Base-by-base conservation (phyloP, 2,329 filamentous ascomycete species). In the Beauveria bassiana region DNA sequence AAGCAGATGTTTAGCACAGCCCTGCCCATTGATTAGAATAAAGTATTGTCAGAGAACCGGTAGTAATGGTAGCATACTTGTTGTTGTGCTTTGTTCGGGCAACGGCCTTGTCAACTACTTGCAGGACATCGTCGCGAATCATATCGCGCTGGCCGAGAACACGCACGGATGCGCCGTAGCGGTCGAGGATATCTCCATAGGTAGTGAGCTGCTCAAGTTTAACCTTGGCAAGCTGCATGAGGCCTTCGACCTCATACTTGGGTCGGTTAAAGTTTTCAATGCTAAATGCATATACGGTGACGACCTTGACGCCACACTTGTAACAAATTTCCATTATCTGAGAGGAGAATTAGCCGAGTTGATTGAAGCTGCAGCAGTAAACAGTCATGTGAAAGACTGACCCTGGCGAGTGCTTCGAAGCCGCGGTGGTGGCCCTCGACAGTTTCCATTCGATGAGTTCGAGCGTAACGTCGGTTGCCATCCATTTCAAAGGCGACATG, bases 401-500 rank as follows among this genome's bases (percentile, higher is more conserved):
- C 91, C 71, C 88, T 86, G 55, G 93, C 95, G 64, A 99, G 80
- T 34, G 95, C 93, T 77, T 99, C 95, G 69, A 98, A 99, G 2
- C 95, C 95, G 68, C 96, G 79, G 72, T 96, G 93, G 73, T 99
- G 95, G 26, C 95, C 95, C 75, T 99, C 93, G 40, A 98, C 87
- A 0, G 93, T 96, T 78, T 99, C 95, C 72, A 99, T 96, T 66
- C 93, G 87, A 77, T 95, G 91, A 65, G 83, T 89, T 64, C 90
- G 84, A 16, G 95, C 95, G 78, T 96, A 99, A 51, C 95, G 88
- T 69, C 95, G 81, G 76, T 99, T 99, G 61, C 95, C 95, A 73
- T 99, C 95, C 95, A 99, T 99, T 68, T 97, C 93, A 71, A 99
- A 99, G n/a, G 95, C 95, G 64, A 99, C 86, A 84, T 99, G 95